phyloP scores from a whole-genome alignment of 2,329 filamentous ascomycete genomes.

The Penicillium sp. region DNA sequence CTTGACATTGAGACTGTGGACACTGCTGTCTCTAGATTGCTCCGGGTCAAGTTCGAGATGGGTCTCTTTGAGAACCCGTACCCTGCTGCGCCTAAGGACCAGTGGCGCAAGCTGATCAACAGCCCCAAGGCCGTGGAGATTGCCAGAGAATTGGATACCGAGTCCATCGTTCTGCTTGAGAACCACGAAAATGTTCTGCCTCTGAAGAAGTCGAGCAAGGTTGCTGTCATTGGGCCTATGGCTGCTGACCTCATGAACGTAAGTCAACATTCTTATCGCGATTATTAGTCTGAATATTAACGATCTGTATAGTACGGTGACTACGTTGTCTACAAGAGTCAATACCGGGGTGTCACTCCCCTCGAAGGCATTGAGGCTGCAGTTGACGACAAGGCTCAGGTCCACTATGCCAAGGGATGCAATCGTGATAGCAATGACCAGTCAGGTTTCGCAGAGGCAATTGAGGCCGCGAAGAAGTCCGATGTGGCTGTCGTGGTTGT shows the following conservation, averaged over 20 bases:
- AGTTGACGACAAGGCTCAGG: constrained; percentile 54
- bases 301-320: constrained; percentile 59
- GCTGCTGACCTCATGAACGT: constrained; percentile 69
- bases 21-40: constrained; percentile 62
- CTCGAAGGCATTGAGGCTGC: constrained; percentile 65
- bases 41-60: constrained; percentile 66
- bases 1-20: constrained; percentile 61
- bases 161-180: constrained; percentile 62
- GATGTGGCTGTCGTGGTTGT: constrained; percentile 72
- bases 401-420: constrained; percentile 68
- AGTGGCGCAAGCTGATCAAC: constrained; percentile 61
- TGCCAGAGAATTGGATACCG: constrained; percentile 62
- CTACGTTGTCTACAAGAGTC: constrained; percentile 66
- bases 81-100: constrained; percentile 54
- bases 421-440: constrained; percentile 71
- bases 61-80: constrained; percentile 72
- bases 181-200: constrained; percentile 56
- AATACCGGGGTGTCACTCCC: constrained; percentile 66
- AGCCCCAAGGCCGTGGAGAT: constrained; percentile 58
- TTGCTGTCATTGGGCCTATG: constrained; percentile 75
- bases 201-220: constrained; percentile 61
- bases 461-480: constrained; percentile 63
- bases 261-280: constrained; percentile 25
- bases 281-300: background rate
- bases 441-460: constrained; percentile 64